A percentile compares a stretch with the other conserved stretches of the same genome.
phyloP scores from a whole-genome alignment of 345 rosid species.

The Hevea brasiliensis region DNA sequence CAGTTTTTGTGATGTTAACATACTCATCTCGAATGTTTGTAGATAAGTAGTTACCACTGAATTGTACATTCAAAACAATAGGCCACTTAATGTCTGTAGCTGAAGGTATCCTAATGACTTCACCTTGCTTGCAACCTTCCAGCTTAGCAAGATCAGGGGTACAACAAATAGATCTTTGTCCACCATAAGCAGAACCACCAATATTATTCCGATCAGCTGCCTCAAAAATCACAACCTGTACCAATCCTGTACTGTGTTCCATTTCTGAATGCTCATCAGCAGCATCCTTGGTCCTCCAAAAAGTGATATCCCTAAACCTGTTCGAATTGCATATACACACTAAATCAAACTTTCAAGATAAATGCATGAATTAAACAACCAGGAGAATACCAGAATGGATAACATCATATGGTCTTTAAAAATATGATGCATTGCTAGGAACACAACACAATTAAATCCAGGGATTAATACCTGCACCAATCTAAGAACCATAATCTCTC shows the following conservation, averaged over 20 bases:
- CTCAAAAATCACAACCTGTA: slow-evolving; percentile 88
- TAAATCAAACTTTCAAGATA: slow-evolving; percentile 6
- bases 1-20: slow-evolving; percentile 60
- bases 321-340: neutral
- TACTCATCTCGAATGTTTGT: slow-evolving; percentile 46
- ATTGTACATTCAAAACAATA: slow-evolving; percentile 57
- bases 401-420: neutral
- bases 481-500: neutral
- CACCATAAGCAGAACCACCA: slow-evolving; percentile 99
- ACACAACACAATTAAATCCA: neutral
- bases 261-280: slow-evolving; percentile 43
- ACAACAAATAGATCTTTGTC: slow-evolving; percentile 96
- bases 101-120: slow-evolving; percentile 86
- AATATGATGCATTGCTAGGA: neutral
- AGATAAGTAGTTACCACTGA: slow-evolving; percentile 45
- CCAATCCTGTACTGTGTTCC: slow-evolving; percentile 54
- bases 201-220: slow-evolving; percentile 92
- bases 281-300: slow-evolving; percentile 63
- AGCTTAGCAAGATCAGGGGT: slow-evolving; percentile 93
- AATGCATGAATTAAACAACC: slow-evolving; percentile 4
- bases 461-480: neutral
- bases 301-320: slow-evolving; percentile 79
- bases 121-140: slow-evolving; percentile 94
- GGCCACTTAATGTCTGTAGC: slow-evolving; percentile 74
- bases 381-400: neutral